A percentile compares a stretch with the other conserved stretches of the same genome.
Conservation (phyloP, 2,329 filamentous ascomycete species). For the Esteya vermicola region DNA sequence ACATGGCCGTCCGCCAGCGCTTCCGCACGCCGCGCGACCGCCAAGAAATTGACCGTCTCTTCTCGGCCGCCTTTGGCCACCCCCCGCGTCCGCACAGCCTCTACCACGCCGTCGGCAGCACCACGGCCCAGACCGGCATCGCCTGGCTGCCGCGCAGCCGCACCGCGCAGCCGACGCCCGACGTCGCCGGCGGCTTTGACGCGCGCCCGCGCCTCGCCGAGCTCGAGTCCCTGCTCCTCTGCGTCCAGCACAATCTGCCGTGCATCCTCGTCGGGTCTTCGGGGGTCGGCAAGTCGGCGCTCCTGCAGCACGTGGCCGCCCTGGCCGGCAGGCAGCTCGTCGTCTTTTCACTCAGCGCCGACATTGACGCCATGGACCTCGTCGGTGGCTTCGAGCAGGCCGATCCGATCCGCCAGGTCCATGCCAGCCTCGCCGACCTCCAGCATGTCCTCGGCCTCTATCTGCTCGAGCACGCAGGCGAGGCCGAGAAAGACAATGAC, state of each 20-base stretch:
- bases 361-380: conserved; percentile 93
- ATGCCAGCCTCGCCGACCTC: conserved; percentile 35
- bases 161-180: conserved; percentile 31
- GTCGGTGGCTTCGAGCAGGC: conserved; percentile 95
- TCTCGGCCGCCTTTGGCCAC: conserved; percentile 46
- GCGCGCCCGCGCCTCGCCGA: conserved; percentile 47
- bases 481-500: too few relatives aligned
- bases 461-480: conserved; percentile 28
- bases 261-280: conserved; percentile 78
- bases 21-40: conserved; percentile 66
- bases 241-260: conserved; percentile 74
- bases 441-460: conserved; percentile 28
- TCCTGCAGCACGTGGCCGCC: conserved; percentile 70
- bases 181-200: conserved; percentile 34
- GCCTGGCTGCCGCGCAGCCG: conserved; percentile 51
- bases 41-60: conserved; percentile 49
- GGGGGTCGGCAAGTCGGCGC: conserved; percentile 72
- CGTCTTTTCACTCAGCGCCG: conserved; percentile 81
- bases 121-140: conserved; percentile 65
- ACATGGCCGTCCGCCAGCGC: conserved; percentile 72
- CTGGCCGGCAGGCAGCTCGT: conserved; percentile 61
- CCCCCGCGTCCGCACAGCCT: conserved; percentile 45
- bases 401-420: conserved; percentile 62
- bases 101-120: conserved; percentile 53
- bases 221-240: conserved; percentile 77